Conservation (phyloP, 1,139 yeast species). For the Pneumocystis carinii region DNA sequence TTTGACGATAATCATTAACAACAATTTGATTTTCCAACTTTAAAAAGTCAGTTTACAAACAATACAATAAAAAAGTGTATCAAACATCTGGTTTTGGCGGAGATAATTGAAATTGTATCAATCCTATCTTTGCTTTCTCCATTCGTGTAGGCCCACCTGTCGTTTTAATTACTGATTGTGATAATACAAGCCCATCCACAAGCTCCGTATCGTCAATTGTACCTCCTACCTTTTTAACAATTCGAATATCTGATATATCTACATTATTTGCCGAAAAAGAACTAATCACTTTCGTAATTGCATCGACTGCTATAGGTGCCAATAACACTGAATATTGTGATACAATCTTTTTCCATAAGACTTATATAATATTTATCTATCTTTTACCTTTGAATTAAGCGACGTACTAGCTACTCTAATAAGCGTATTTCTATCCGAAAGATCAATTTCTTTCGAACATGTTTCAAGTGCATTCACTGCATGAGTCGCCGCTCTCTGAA, state of each 20-base stretch:
- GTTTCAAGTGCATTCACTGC: conserved; percentile 73
- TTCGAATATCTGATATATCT: conserved; percentile 73
- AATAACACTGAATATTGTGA: conserved; percentile 73
- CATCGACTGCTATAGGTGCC: conserved; percentile 90
- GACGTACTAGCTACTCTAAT: conserved; percentile 91
- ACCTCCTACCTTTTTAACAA: conserved; percentile 90
- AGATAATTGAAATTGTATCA: conserved; percentile 87
- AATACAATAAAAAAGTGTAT: neutral
- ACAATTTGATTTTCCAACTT: conserved; percentile 82
- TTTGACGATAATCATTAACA: conserved; percentile 93
- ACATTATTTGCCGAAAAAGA: conserved; percentile 47
- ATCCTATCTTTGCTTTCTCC: conserved; percentile 85
- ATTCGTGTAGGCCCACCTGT: conserved; percentile 96
- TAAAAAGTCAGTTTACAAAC: neutral
- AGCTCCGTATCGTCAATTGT: conserved; percentile 93
- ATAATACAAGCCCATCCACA: conserved; percentile 82
- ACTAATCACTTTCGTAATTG: conserved; percentile 65
- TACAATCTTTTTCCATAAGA: conserved; percentile 48
- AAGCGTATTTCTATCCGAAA: conserved; percentile 65
- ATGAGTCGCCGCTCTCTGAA: conserved; percentile 81
- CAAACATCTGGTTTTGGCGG: conserved; percentile 86
- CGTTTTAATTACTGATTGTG: conserved; percentile 73
- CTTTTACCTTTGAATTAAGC: conserved; percentile 40
- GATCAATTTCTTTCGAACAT: conserved; percentile 65
- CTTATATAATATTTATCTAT: neutral